Evolutionary conservation across 2,329 filamentous ascomycete species (phyloP).

Genomic region (Fusarium sp.): DNA sequence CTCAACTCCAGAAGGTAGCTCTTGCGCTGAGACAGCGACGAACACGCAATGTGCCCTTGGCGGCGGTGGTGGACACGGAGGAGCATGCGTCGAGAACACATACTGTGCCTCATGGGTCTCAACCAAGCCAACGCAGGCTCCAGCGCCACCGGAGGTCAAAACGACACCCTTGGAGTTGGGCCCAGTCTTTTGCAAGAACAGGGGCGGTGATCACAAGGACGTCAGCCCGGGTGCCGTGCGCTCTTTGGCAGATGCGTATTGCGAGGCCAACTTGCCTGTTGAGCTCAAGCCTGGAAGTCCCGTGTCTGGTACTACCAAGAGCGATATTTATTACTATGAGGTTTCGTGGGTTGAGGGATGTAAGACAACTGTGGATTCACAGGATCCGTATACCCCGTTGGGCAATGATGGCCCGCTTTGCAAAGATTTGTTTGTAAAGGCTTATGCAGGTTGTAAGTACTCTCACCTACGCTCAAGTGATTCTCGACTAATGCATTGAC

Average conservation of each 20-base stretch:
- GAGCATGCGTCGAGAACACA: constrained; percentile 10
- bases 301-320: not conserved
- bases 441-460: constrained; percentile 1
- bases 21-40: not conserved
- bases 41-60: not conserved
- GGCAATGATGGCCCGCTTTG: not conserved
- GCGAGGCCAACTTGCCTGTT: not conserved
- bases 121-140: not conserved
- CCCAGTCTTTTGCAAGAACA: not conserved
- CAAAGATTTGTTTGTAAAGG: not conserved
- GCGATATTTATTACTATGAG: not conserved
- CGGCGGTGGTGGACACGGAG: not conserved
- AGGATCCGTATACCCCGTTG: not conserved
- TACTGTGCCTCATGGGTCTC: constrained; percentile 6
- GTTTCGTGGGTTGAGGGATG: constrained; percentile 9
- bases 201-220: not conserved
- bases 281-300: not conserved
- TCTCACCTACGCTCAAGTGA: accelerated
- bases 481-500: accelerated
- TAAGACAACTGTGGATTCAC: not conserved
- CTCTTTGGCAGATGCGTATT: not conserved
- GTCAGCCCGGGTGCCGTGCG: not conserved
- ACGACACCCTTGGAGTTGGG: not conserved
- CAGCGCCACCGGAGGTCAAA: not conserved
- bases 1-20: not conserved